Base-by-base conservation (phyloP, 805 yeast genomes). In the Saccharomyces paradoxus region DNA sequence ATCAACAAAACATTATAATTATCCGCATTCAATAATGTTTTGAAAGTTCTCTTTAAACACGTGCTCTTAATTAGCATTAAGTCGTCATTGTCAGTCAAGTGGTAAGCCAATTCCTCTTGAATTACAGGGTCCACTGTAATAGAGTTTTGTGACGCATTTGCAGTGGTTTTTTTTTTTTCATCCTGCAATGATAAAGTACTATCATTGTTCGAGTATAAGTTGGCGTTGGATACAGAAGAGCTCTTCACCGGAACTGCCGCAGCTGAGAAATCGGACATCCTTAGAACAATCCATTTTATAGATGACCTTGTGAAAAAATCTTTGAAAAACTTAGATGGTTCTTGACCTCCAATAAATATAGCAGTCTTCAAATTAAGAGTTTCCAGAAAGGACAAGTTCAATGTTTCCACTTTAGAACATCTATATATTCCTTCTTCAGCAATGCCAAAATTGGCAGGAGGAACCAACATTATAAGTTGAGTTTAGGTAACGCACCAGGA, bases 391-490 rank as follows among this genome's bases (percentile, higher is more conserved):
- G 94, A 86, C 55, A 84, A 77, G 67, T 87, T 85, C 55, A 87
- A 82, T 0, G 88, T 81, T 56, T 87, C 92, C 10, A 92, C 71
- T 61, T 83, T 82, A 4, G 94, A 79, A 63, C 97, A 88, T 53
- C 97, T 77, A 71, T 87, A 86, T 1, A 92, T 74, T 0, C 96
- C 96, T 27, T 85, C 84, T 70, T 94, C 97, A 3, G 91, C 97
- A 30, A 89, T 76, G 0, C 96, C 96, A 73, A 87, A 94, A 66
- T 87, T 88, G 50, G 89, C 92, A 0, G 99, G 98, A 1, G 96
- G 96, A 0, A 91, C 88, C 31, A 90, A 75, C 97, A 90, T 89
- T 24, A 22, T 22, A 26, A 8, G n/a, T 26, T 12, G 3, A 24
- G 7, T 2, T 8, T 32, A 3, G 2, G 17, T 1, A 37, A 17